These are phyloP conservation scores for Amanita muscaria DNA, from an alignment of 768 basidiomycete genomes.

Conservation along the genomic window DNA sequence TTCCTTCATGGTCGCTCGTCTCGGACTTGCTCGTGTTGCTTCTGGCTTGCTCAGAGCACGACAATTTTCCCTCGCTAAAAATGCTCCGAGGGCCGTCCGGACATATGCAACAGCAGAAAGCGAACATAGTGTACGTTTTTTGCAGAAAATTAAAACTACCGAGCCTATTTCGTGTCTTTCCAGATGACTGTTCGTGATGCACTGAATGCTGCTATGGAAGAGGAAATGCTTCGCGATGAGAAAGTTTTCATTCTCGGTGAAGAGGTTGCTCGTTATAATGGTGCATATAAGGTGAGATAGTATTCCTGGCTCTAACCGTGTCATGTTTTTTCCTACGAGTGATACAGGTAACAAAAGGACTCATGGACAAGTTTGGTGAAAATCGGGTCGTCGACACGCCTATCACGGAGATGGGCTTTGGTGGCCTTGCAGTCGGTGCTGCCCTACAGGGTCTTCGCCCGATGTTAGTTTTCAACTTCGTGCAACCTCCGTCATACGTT, in stretches of 20 bases:
- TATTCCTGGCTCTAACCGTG: constrained; percentile 1
- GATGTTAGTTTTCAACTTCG: constrained; percentile 41
- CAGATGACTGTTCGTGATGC: constrained; percentile 99
- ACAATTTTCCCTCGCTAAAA: constrained; percentile 32
- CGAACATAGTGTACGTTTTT: constrained; percentile 31
- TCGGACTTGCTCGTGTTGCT: constrained; percentile 55
- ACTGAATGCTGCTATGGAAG: constrained; percentile 96
- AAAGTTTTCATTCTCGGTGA: constrained; percentile 93
- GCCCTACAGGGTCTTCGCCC: constrained; percentile 92
- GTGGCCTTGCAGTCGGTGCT: constrained; percentile 91
- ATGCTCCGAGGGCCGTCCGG: constrained; percentile 36
- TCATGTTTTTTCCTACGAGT: constrained; percentile 11
- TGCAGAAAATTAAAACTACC: background rate
- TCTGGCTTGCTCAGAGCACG: constrained; percentile 48
- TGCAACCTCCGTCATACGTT: background rate
- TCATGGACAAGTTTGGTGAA: constrained; percentile 98
- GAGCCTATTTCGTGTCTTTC: background rate
- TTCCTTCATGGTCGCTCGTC: constrained; percentile 51
- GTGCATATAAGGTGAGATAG: constrained; percentile 80
- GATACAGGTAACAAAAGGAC: constrained; percentile 87
- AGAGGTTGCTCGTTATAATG: constrained; percentile 97
- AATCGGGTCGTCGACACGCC: constrained; percentile 96
- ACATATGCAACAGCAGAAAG: constrained; percentile 53
- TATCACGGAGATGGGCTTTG: constrained; percentile 98
- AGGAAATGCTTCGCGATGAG: constrained; percentile 97